phyloP scores from a whole-genome alignment of 305 asterid species.

The Stenogyne calaminthoides region DNA sequence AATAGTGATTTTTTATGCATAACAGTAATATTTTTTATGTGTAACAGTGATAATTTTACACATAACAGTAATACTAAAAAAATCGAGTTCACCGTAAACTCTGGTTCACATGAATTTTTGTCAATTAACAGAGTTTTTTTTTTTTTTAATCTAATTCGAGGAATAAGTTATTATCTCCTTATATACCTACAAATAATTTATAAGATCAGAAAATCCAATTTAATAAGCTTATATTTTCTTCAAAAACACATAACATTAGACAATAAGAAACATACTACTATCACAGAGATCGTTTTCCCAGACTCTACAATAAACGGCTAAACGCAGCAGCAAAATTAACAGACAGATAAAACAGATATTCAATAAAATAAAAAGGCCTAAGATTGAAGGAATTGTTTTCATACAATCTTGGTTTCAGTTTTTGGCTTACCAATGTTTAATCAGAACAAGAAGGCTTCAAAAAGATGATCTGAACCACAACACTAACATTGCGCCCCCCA shows the following conservation, averaged over 20 bases:
- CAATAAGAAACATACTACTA: no score
- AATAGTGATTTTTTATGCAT: no score
- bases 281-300: background rate
- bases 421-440: conserved; percentile 1
- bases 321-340: background rate
- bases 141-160: background rate
- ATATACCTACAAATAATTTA: background rate
- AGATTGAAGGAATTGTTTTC: conserved; percentile 28
- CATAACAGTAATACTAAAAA: no score
- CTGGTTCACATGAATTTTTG: no score
- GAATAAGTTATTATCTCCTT: background rate
- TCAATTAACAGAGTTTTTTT: no score
- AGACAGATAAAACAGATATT: background rate
- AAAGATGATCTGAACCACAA: conserved; percentile 27
- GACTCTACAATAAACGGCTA: background rate
- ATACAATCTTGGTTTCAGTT: conserved; percentile 29
- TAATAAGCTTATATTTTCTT: background rate
- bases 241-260: background rate
- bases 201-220: background rate
- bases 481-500: background rate
- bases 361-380: conserved; percentile 23
- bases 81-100: no score
- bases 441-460: conserved; percentile 27
- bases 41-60: no score
- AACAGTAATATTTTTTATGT: no score